Conservation (phyloP, 2,329 filamentous ascomycete genomes). For the Saccharata proteae region DNA sequence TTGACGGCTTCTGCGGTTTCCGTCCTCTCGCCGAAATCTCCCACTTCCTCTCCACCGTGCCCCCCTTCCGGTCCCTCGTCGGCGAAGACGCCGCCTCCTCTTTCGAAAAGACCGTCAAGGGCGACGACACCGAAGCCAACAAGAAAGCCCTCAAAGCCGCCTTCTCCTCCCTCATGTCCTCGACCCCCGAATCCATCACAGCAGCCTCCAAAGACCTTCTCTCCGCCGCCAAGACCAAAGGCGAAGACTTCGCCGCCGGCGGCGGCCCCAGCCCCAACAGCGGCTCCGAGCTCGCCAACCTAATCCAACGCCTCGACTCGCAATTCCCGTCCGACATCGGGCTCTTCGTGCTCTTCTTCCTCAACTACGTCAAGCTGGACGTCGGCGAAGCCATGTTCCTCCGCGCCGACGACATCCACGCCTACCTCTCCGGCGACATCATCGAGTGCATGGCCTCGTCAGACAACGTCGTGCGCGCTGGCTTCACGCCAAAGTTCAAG, state of each 20-base stretch:
- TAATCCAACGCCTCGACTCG: conserved; percentile 64
- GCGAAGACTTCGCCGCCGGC: conserved; percentile 60
- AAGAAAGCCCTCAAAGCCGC: conserved; percentile 65
- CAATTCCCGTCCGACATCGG: conserved; percentile 88
- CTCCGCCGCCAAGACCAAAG: conserved; percentile 50
- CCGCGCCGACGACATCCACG: conserved; percentile 93
- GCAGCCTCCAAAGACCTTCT: conserved; percentile 56
- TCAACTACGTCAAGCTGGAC: conserved; percentile 82
- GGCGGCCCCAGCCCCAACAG: conserved; percentile 42
- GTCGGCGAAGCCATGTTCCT: conserved; percentile 93
- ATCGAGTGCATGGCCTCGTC: conserved; percentile 98
- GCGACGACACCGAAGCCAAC: conserved; percentile 41
- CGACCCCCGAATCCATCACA: conserved; percentile 53
- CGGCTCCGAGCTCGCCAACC: conserved; percentile 59
- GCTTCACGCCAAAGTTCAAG: conserved; percentile 98
- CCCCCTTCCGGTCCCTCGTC: conserved; percentile 36
- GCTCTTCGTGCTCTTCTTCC: conserved; percentile 90
- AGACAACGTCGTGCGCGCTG: conserved; percentile 96
- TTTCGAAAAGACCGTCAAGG: conserved; percentile 37
- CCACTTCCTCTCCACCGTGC: conserved; percentile 63
- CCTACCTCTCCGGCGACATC: conserved; percentile 85
- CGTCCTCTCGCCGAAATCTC: conserved; percentile 74
- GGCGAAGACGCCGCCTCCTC: conserved; percentile 34
- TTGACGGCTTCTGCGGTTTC: conserved; percentile 94
- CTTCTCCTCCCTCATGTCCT: conserved; percentile 73